Evolutionary conservation across 306 rosid genomes (phyloP).

Genomic region (Castanea mollissima): DNA sequence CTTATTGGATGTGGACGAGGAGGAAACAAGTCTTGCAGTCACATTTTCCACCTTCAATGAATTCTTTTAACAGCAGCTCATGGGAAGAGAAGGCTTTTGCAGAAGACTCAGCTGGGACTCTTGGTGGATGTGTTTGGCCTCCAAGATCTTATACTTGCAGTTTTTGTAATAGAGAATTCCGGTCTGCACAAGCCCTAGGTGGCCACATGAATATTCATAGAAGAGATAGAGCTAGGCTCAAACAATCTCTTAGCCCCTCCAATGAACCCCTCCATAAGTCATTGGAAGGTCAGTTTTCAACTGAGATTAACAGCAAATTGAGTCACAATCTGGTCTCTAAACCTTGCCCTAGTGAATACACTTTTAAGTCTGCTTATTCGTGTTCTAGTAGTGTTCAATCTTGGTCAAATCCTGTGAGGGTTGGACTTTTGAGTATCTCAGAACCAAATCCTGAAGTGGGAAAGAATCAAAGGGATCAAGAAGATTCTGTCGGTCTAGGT

Average conservation of each 20-base stretch:
- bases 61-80: conserved; percentile 13
- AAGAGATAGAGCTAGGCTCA: conserved; percentile 81
- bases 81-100: conserved; percentile 96
- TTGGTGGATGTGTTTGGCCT: conserved; percentile 80
- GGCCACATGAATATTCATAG: conserved; percentile 98
- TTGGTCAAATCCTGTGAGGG: background rate
- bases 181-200: conserved; percentile 96
- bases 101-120: conserved; percentile 55
- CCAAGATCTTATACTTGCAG: conserved; percentile 80
- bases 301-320: background rate
- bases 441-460: conserved; percentile 20
- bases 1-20: conserved; percentile 44
- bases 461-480: conserved; percentile 20
- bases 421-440: conserved; percentile 12
- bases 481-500: conserved; percentile 13
- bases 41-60: conserved; percentile 31
- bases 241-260: conserved; percentile 41
- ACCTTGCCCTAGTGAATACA: conserved; percentile 8
- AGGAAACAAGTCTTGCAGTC: conserved; percentile 39
- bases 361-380: conserved; percentile 20
- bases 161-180: conserved; percentile 79
- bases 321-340: conserved; percentile 2
- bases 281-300: conserved; percentile 24
- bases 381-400: conserved; percentile 10
- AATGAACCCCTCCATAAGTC: conserved; percentile 18